Evolutionary conservation across 73 alveolate genomes (phyloP), one percentile per base, ranked within the genome.

Genomic region (Paramecium caudatum): DNA sequence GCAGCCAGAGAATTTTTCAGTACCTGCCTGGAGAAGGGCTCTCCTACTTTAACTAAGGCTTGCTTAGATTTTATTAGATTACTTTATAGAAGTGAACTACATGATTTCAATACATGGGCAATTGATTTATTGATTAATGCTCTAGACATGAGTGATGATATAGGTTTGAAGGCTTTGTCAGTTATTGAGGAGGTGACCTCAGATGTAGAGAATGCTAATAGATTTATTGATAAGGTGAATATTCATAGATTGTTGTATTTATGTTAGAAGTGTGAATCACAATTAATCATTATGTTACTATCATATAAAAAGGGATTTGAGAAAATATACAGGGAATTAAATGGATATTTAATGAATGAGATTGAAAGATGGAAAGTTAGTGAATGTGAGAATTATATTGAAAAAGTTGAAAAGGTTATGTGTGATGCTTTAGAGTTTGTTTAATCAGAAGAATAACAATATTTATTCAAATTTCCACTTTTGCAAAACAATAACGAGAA

Each of bases 21-120:
- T 13, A 19, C 36, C 16, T 85, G 92, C 19, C 23, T 85, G 39
- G 78, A 39, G 39, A 63, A 85, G n/a, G 92, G 92, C 27, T 85
- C 92, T 0, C 37, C 32, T 13, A 62, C 82, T 13, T 50, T 85
- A 34, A 46, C 25, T 10, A 85, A 62, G 30, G 70, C 88, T 0
- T 50, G 87, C 41, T 47, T 85, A 9, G 92, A 85, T 61, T 74
- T 85, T 23, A 39, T 85, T 13, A 85, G 92, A 37, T 74, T 85
- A n/a, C 23, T 85, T 39, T 61, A 85, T 36, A 85, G 92, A 62
- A 85, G 92, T 62, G 92, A 85, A 39, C 39, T 85, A 43, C 88
- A 74, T n/a, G 88, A 74, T 74, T 74, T 74, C 39, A 74, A 37
- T 41, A 41, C 32, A 36, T 74, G 88, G 88, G 88, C 88, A 15